These are phyloP conservation scores for Sisymbrium irio DNA, from an alignment of 345 rosid genomes.

Conservation along the genomic window DNA sequence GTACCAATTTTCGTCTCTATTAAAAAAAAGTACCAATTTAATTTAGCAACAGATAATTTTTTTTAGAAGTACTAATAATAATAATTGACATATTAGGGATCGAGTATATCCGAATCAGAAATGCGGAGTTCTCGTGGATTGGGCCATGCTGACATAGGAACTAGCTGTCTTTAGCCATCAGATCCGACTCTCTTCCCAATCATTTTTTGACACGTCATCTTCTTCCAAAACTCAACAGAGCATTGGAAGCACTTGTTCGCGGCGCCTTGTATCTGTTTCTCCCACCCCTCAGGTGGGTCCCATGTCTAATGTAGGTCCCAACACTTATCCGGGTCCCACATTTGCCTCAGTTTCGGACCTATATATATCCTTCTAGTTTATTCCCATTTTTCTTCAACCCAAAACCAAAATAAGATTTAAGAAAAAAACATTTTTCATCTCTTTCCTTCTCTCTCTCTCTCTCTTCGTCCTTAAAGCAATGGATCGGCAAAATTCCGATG, in stretches of 20 bases:
- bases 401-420: background rate
- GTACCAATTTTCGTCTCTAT: background rate
- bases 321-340: conserved; percentile 7
- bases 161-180: conserved; percentile 38
- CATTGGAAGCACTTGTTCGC: conserved; percentile 34
- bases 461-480: background rate
- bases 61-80: background rate
- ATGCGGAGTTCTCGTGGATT: conserved; percentile 25
- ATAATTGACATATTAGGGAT: conserved; percentile 1
- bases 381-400: background rate
- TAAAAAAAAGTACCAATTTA: background rate
- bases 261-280: conserved; percentile 61
- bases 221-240: conserved; percentile 15
- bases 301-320: background rate
- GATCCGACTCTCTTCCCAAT: conserved; percentile 14
- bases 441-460: conserved; percentile 9
- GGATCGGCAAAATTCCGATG: conserved; percentile 44
- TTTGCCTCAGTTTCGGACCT: conserved; percentile 5
- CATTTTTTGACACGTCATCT: conserved; percentile 32
- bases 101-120: conserved; percentile 50
- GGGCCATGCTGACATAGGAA: conserved; percentile 43
- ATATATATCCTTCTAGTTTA: conserved; percentile 19
- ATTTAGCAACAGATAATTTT: background rate
- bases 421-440: background rate
- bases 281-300: conserved; percentile 32